phyloP scores from a whole-genome alignment of 2,329 filamentous ascomycete species.

The Fusarium solani-melongenae region DNA sequence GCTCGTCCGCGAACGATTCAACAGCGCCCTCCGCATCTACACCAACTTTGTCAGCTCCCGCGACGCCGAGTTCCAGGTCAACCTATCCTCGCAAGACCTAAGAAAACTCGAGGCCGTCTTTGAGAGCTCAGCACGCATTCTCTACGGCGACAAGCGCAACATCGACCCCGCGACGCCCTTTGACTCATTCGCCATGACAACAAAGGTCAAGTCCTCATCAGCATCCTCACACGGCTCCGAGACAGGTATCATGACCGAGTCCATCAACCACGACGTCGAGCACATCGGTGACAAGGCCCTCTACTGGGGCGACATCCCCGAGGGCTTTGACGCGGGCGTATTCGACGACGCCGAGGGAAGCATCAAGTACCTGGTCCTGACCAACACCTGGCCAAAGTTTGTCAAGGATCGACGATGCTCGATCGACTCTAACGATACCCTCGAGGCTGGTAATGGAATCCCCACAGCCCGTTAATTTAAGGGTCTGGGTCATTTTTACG shows the following conservation, averaged over 20 bases:
- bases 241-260: constrained; percentile 34
- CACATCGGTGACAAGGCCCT: constrained; percentile 42
- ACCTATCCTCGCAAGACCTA: constrained; percentile 69
- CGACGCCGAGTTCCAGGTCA: constrained; percentile 72
- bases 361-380: constrained; percentile 75
- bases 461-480: background rate
- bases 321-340: constrained; percentile 61
- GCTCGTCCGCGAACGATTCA: constrained; percentile 62
- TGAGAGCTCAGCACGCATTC: constrained; percentile 60
- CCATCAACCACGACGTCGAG: constrained; percentile 22
- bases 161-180: constrained; percentile 59
- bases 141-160: constrained; percentile 53
- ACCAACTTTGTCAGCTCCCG: constrained; percentile 42
- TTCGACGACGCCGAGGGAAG: constrained; percentile 70
- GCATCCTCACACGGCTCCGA: constrained; percentile 38
- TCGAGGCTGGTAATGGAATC: constrained; percentile 35
- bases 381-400: constrained; percentile 76
- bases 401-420: constrained; percentile 56
- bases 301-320: constrained; percentile 60
- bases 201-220: constrained; percentile 34
- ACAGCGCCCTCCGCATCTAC: constrained; percentile 63
- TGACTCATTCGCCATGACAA: constrained; percentile 45
- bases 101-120: constrained; percentile 67
- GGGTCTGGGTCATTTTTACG: background rate
- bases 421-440: constrained; percentile 43